phyloP scores from a whole-genome alignment of 768 basidiomycete species.

The Tubosaeta brunneosetosa region DNA sequence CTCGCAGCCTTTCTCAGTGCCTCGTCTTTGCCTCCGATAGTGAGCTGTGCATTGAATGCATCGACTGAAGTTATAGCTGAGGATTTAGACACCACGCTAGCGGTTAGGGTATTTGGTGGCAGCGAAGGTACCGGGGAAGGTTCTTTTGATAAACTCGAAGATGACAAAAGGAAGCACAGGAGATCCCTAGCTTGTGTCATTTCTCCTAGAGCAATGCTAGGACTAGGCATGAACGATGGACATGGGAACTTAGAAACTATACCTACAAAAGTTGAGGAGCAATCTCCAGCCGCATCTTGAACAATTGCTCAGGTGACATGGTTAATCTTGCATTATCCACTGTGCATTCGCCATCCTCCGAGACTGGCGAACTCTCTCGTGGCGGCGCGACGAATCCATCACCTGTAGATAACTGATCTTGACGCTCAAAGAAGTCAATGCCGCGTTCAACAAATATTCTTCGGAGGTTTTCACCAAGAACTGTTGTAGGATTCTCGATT shows the following conservation, averaged over 20 bases:
- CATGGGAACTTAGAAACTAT: not conserved
- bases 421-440: conserved; percentile 64
- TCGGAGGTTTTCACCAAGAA: conserved; percentile 60
- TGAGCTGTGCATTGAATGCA: conserved; percentile 67
- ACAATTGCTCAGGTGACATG: conserved; percentile 72
- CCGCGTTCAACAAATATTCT: conserved; percentile 75
- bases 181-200: conserved; percentile 75
- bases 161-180: conserved; percentile 52
- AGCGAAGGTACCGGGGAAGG: conserved; percentile 26
- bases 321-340: conserved; percentile 31
- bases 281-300: conserved; percentile 69
- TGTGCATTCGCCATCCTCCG: conserved; percentile 29
- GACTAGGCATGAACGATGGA: conserved; percentile 13
- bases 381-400: conserved; percentile 23
- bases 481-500: conserved; percentile 51
- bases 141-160: conserved; percentile 33
- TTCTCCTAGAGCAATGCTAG: conserved; percentile 71
- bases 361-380: conserved; percentile 22
- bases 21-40: conserved; percentile 77
- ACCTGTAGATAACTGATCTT: conserved; percentile 25
- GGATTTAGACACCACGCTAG: conserved; percentile 64
- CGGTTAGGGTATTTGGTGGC: conserved; percentile 42
- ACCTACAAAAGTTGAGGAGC: conserved; percentile 70
- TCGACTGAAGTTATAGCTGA: conserved; percentile 61
- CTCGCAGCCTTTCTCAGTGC: conserved; percentile 69